Percentiles rank a stretch among this genome's conserved stretches.
Evolutionary conservation across 805 yeast species (phyloP).

Genomic region (Yarrowia keelungensis): DNA sequence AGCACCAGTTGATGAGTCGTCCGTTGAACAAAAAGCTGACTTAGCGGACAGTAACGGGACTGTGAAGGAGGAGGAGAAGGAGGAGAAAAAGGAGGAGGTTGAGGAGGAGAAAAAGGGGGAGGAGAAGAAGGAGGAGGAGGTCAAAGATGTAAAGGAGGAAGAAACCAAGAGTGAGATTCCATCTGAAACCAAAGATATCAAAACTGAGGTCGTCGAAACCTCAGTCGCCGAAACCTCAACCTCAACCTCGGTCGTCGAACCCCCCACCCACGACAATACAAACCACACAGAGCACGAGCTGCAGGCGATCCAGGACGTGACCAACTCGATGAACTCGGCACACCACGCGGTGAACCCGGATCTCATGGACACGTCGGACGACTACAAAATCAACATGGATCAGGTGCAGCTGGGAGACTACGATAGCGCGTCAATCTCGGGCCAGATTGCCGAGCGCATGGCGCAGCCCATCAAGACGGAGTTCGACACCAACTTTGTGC

Average conservation of each 20-base stretch:
- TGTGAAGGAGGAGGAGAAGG: not conserved
- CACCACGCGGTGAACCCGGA: not conserved
- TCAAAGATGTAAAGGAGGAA: not conserved
- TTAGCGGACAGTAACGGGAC: too few species aligned
- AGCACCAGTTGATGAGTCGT: too few species aligned
- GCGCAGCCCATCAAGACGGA: conserved; percentile 34
- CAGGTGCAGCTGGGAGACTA: conserved; percentile 33
- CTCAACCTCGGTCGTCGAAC: too few species aligned
- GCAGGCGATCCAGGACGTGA: not conserved
- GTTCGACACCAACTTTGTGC: conserved; percentile 33
- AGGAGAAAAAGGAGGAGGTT: not conserved
- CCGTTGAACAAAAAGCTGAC: conserved; percentile 1
- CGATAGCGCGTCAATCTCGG: conserved; percentile 35
- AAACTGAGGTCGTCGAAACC: conserved; percentile 9
- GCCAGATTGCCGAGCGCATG: conserved; percentile 32
- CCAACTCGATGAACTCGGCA: too few species aligned
- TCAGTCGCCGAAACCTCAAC: not conserved
- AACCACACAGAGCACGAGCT: not conserved
- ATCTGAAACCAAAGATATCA: not conserved
- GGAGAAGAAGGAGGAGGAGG: not conserved
- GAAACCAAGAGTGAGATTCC: not conserved
- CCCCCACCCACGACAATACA: not conserved
- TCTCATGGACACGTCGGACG: conserved; percentile 35
- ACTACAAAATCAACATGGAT: conserved; percentile 38
- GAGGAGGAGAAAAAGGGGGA: not conserved